These are phyloP conservation scores for Acmispon strigosus DNA, from an alignment of 306 rosid species.

Conservation along the genomic window DNA sequence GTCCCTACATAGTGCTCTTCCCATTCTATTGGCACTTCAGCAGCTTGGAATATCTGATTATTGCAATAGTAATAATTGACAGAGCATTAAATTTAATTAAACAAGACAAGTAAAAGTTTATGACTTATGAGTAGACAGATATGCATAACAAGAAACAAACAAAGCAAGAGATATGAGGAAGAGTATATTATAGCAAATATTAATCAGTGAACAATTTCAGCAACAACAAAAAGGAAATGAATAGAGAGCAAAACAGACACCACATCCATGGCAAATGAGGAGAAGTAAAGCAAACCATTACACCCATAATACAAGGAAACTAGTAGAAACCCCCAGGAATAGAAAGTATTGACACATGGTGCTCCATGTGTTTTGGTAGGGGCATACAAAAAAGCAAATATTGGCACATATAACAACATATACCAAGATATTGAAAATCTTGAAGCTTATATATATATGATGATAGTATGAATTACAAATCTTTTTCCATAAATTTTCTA, in stretches of 20 bases:
- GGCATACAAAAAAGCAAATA: not conserved
- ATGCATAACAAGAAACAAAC: not conserved
- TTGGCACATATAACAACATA: not conserved
- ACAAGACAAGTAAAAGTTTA: not conserved
- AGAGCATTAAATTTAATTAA: slow-evolving; percentile 8
- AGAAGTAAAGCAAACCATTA: not conserved
- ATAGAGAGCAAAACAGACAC: not conserved
- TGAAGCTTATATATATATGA: not conserved
- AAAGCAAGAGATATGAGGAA: not conserved
- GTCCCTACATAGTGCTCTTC: slow-evolving; percentile 89
- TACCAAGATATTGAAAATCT: not conserved
- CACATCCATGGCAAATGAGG: not conserved
- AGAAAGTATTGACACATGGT: not conserved
- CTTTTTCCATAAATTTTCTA: not conserved
- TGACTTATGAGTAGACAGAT: not conserved
- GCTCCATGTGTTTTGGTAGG: not conserved
- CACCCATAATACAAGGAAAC: not conserved
- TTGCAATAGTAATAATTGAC: slow-evolving; percentile 12
- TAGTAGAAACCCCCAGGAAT: not conserved
- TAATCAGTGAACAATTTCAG: not conserved
- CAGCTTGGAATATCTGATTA: slow-evolving; percentile 58
- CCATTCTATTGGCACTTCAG: slow-evolving; percentile 92
- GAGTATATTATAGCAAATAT: not conserved
- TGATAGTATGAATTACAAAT: not conserved
- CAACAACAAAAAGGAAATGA: not conserved